phyloP scores from a whole-genome alignment of 83 land plant genomes.

The Thuja plicata region DNA sequence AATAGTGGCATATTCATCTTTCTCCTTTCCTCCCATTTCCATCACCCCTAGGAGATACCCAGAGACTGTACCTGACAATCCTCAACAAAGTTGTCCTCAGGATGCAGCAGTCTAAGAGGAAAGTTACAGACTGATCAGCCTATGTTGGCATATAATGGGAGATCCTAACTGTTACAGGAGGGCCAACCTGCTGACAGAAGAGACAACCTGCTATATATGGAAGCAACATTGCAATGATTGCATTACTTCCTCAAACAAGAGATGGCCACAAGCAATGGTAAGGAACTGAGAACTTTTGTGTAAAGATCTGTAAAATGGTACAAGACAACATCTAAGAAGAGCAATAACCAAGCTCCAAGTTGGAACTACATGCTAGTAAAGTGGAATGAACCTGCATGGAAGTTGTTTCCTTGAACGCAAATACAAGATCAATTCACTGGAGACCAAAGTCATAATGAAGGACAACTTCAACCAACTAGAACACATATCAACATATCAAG shows the following conservation, averaged over 20 bases:
- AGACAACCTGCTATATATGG: not conserved
- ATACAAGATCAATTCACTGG: not conserved
- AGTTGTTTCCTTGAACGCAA: not conserved
- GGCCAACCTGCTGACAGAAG: not conserved
- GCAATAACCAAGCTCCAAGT: not conserved
- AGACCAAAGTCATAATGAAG: not conserved
- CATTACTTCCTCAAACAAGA: not conserved
- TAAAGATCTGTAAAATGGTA: not conserved
- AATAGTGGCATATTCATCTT: not conserved
- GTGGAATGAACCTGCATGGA: not conserved
- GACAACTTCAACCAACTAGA: not conserved
- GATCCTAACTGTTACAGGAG: not conserved
- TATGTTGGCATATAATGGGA: not conserved
- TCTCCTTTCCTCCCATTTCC: not conserved
- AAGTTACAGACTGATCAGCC: not conserved
- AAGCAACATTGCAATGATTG: not conserved
- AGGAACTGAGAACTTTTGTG: too few relatives aligned
- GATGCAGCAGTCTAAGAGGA: not conserved
- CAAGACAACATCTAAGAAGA: not conserved
- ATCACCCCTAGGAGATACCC: not conserved
- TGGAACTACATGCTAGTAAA: not conserved
- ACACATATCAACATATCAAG: not conserved
- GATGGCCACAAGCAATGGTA: too few relatives aligned
- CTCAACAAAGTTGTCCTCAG: not conserved
- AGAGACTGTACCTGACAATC: not conserved